Percentiles rank a stretch among this genome's conserved stretches.
These are phyloP conservation scores for Talaromyces ruber DNA, from an alignment of 495 filamentous ascomycete species.

Conservation along the genomic window DNA sequence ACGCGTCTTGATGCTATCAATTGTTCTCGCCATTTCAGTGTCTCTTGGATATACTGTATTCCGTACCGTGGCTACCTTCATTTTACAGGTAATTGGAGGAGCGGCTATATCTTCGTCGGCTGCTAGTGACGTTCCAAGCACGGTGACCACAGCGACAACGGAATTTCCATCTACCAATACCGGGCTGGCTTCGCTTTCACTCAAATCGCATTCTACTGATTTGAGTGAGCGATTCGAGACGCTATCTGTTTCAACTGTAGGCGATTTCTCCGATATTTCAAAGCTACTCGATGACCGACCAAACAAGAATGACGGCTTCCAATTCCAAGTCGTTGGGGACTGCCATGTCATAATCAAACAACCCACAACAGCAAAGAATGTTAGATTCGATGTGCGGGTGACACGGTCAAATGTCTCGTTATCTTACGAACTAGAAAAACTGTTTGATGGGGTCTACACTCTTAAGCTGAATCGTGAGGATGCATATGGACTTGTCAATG, in stretches of 20 bases:
- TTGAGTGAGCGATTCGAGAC: constrained; percentile 12
- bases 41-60: constrained; percentile 25
- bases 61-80: constrained; percentile 14
- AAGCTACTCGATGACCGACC: constrained; percentile 10
- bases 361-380: constrained; percentile 40
- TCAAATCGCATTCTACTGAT: constrained; percentile 9
- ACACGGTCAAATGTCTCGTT: constrained; percentile 33
- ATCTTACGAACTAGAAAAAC: constrained; percentile 37
- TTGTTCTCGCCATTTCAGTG: constrained; percentile 30
- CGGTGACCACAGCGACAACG: constrained; percentile 10
- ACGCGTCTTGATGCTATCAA: constrained; percentile 29
- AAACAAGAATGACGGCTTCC: constrained; percentile 33
- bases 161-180: constrained; percentile 10
- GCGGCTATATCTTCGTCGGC: constrained; percentile 16
- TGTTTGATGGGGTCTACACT: constrained; percentile 52
- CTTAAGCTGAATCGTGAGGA: constrained; percentile 49
- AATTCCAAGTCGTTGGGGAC: constrained; percentile 54
- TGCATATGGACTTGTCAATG: constrained; percentile 48
- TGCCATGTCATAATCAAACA: constrained; percentile 53
- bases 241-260: constrained; percentile 10
- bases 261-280: constrained; percentile 12
- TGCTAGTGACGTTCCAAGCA: constrained; percentile 8
- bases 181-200: constrained; percentile 19
- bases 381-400: constrained; percentile 44
- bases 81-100: constrained; percentile 18